Percentiles rank a stretch among this genome's conserved stretches.
These are phyloP conservation scores for Cercospora sp. DNA, from an alignment of 2,329 filamentous ascomycete genomes.

Conservation along the genomic window DNA sequence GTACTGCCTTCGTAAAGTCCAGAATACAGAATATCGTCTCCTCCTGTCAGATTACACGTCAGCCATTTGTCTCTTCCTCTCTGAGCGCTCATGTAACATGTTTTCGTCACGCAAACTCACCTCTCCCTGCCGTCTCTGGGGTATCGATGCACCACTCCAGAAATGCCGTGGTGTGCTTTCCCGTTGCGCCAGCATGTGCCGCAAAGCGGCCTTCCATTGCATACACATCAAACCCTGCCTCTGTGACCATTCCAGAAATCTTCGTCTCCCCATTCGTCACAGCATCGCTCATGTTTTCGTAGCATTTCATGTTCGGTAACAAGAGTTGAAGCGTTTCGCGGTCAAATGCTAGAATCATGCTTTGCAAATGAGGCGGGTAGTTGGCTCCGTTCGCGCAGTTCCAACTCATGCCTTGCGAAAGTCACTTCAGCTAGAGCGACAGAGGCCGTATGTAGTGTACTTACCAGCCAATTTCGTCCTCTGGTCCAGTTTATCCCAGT, in stretches of 20 bases:
- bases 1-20: slow-evolving; percentile 19
- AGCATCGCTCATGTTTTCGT: slow-evolving; percentile 13
- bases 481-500: slow-evolving; percentile 19
- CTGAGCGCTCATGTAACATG: no score
- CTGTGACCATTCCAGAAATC: slow-evolving; percentile 10
- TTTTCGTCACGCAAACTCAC: not conserved
- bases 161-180: slow-evolving; percentile 18
- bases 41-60: not conserved
- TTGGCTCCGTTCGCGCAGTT: slow-evolving; percentile 20
- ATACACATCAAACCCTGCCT: slow-evolving; percentile 17
- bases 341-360: slow-evolving; percentile 20
- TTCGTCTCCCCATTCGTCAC: slow-evolving; percentile 18
- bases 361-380: slow-evolving; percentile 22
- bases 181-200: slow-evolving; percentile 16
- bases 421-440: no score
- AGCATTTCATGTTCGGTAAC: slow-evolving; percentile 23
- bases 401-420: slow-evolving; percentile 18
- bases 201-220: slow-evolving; percentile 23
- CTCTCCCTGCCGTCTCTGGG: not conserved
- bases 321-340: slow-evolving; percentile 3
- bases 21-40: slow-evolving; percentile 15
- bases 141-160: slow-evolving; percentile 24
- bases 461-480: slow-evolving; percentile 12
- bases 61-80: not conserved
- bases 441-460: no score